Conservation (phyloP, 441 rosid genomes). For the Gossypium laxum region DNA sequence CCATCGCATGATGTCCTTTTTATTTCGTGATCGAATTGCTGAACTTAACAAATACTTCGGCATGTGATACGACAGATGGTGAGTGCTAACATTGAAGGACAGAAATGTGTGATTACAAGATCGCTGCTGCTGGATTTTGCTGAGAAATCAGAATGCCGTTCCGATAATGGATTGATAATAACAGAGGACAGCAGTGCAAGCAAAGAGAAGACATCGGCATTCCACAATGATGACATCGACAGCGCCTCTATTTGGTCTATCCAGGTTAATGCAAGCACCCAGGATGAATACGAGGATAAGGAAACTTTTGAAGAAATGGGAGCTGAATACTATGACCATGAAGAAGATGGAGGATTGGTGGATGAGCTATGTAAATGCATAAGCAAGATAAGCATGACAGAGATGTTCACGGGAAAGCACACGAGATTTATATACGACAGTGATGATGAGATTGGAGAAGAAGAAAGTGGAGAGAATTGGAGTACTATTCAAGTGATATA, state of each 20-base stretch:
- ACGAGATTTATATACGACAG: slow-evolving; percentile 56
- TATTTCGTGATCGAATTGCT: background rate
- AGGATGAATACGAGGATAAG: slow-evolving; percentile 36
- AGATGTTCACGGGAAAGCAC: slow-evolving; percentile 44
- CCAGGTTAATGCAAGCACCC: slow-evolving; percentile 55
- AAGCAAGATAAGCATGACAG: slow-evolving; percentile 30
- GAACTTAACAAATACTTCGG: background rate
- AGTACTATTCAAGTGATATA: slow-evolving; percentile 13
- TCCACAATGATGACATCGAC: slow-evolving; percentile 30
- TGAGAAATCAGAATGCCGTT: slow-evolving; percentile 25
- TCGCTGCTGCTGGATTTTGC: slow-evolving; percentile 63
- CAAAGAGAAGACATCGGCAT: slow-evolving; percentile 1
- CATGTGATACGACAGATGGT: slow-evolving; percentile 18
- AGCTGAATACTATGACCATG: slow-evolving; percentile 18
- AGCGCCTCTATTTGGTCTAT: slow-evolving; percentile 65
- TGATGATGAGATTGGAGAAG: slow-evolving; percentile 49
- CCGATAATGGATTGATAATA: background rate
- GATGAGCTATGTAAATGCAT: slow-evolving; percentile 47
- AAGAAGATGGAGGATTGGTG: slow-evolving; percentile 17
- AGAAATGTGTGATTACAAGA: slow-evolving; percentile 41
- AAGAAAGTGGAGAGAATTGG: background rate
- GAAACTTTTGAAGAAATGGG: slow-evolving; percentile 21
- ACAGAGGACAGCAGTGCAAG: slow-evolving; percentile 5
- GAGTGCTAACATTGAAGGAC: slow-evolving; percentile 26
- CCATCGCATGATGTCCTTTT: background rate